phyloP scores from a whole-genome alignment of 164 flowering plant species.

The Protea cynaroides region DNA sequence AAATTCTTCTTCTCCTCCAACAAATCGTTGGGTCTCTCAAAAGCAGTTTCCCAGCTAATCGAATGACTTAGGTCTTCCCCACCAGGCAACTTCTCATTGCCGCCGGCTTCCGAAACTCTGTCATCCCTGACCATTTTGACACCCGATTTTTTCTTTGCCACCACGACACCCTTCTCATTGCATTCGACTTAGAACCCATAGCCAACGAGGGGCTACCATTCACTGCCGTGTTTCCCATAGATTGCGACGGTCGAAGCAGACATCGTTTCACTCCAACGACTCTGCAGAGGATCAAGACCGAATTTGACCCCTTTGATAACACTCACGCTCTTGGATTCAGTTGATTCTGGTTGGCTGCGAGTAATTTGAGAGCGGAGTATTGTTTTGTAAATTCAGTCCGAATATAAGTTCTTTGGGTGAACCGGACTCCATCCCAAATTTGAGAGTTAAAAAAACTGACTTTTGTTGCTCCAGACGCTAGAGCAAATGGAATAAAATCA shows the following conservation, averaged over 20 bases:
- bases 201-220: constrained; percentile 32
- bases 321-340: too few species aligned
- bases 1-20: constrained; percentile 22
- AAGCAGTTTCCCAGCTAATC: constrained; percentile 35
- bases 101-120: constrained; percentile 10
- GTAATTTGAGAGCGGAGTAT: too few species aligned
- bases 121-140: constrained; percentile 14
- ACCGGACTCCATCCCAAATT: too few species aligned
- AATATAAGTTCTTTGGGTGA: too few species aligned
- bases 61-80: constrained; percentile 50
- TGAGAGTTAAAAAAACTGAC: too few species aligned
- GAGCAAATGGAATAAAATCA: too few species aligned
- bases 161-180: constrained; percentile 13
- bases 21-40: constrained; percentile 37
- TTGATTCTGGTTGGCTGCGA: too few species aligned
- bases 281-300: too few species aligned
- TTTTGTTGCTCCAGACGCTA: too few species aligned
- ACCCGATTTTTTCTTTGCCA: constrained; percentile 21
- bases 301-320: background rate
- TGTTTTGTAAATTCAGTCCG: too few species aligned
- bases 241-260: constrained; percentile 74
- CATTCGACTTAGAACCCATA: constrained; percentile 13
- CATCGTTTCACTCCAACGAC: constrained; percentile 29
- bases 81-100: constrained; percentile 1
- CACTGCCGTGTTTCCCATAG: constrained; percentile 45